Evolutionary conservation across 2,329 filamentous ascomycete genomes (phyloP).

Genomic region (Fusarium sp.): DNA sequence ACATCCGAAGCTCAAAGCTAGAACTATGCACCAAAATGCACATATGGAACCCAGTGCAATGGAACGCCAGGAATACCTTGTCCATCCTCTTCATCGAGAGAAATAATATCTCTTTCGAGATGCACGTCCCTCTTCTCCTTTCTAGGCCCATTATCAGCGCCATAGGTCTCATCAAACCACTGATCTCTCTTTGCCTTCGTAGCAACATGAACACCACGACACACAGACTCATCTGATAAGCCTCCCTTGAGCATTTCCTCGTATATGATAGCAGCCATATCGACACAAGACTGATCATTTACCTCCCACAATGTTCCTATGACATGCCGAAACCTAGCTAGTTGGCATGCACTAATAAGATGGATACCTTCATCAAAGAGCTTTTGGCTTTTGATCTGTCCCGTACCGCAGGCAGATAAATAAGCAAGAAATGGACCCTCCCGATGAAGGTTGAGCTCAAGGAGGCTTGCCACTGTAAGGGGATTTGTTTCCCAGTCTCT

Average conservation of each 20-base stretch:
- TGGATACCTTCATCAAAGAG: background rate
- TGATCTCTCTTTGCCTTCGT: background rate
- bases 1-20: background rate
- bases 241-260: background rate
- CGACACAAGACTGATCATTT: background rate
- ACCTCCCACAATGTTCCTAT: background rate
- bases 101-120: background rate
- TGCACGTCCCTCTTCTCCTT: fast-evolving
- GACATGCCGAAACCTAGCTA: background rate
- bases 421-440: background rate
- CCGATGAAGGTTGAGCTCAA: background rate
- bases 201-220: background rate
- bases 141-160: fast-evolving
- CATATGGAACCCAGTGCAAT: background rate
- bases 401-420: background rate
- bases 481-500: background rate
- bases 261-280: background rate
- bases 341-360: background rate
- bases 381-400: background rate
- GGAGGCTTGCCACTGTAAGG: background rate
- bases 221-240: background rate
- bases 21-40: background rate
- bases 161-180: background rate
- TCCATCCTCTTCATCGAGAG: background rate
- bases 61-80: fast-evolving